Base-by-base conservation (phyloP, 495 filamentous ascomycete genomes). In the Aspergillus bertholletiae region DNA sequence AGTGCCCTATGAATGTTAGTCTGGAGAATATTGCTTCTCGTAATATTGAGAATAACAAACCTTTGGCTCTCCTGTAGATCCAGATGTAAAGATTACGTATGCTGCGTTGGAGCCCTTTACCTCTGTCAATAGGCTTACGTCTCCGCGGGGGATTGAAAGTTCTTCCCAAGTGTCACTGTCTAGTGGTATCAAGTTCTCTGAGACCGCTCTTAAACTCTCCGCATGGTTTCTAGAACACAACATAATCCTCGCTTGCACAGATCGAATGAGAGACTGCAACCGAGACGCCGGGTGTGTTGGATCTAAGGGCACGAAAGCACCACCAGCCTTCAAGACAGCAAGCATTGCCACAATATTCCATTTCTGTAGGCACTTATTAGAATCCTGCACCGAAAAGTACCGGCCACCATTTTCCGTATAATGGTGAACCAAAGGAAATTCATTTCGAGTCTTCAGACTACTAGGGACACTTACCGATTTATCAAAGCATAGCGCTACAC, bases 251-350 rank as follows among this genome's bases (percentile, higher is more conserved):
- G 69, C 75, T 35, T 70, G 62, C 22, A 77, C 67, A 21, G 70
- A 72, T 37, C 63, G 44, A n/a, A 71, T 65, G 17, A 80, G 63
- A 32, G 64, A 60, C 48, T 74, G 67, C n/a, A 83, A 63, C 2
- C 84, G 77, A 44, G 71, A 64, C 9, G 63, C 63, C 15, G 83
- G 83, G 53, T 87, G 81, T 4, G 70, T 68, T 12, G 84, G 78
- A 30, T 85, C 81, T 20, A 86, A 64, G 3, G 81, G 82, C 21
- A 86, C 82, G 56, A 81, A 81, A 1, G 70, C 80, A 18, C 78
- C 82, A 0, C 84, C 84, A 26, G 83, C 82, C 54, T 84, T 83
- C 54, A 84, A 60, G 20, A 86, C 77, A 21, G 74, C 80, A 40
- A 84, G 68, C 65, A 83, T 77, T 23, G 81, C 73, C 20, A 86